Conservation (phyloP, 371 early-diverging fungal genomes). For the Phascolomyces articulosus region DNA sequence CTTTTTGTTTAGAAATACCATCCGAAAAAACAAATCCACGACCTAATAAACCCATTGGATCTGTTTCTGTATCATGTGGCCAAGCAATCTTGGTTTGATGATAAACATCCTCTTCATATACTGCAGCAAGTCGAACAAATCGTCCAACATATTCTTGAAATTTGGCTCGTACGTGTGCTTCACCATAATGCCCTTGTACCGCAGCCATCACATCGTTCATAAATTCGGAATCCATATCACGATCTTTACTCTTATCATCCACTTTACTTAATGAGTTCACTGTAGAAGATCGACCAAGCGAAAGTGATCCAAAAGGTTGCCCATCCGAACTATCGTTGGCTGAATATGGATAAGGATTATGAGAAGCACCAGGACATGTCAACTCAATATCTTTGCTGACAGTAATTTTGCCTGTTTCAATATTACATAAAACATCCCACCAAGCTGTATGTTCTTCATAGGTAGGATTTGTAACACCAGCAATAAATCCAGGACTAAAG, state of each 20-base stretch:
- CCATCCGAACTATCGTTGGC: constrained; percentile 9
- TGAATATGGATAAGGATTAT: constrained; percentile 24
- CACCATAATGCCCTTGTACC: constrained; percentile 85
- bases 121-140: constrained; percentile 79
- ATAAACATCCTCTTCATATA: constrained; percentile 76
- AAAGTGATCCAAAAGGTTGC: constrained; percentile 22
- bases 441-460: constrained; percentile 91
- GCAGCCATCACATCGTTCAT: constrained; percentile 72
- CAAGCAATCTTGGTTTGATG: constrained; percentile 66
- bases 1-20: constrained; percentile 61
- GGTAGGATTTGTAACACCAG: constrained; percentile 94
- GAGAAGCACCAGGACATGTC: constrained; percentile 2
- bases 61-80: constrained; percentile 36
- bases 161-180: constrained; percentile 85
- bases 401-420: constrained; percentile 89
- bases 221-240: constrained; percentile 61
- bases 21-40: constrained; percentile 76
- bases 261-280: constrained; percentile 12
- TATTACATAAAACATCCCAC: constrained; percentile 96
- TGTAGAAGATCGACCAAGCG: constrained; percentile 22
- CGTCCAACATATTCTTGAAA: constrained; percentile 86
- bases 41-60: constrained; percentile 56
- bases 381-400: constrained; percentile 77
- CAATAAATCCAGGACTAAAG: constrained; percentile 89
- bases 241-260: constrained; percentile 24